Percentiles rank a stretch among this genome's conserved stretches.
phyloP scores from a whole-genome alignment of 768 basidiomycete species.

The Agaricus blazei region DNA sequence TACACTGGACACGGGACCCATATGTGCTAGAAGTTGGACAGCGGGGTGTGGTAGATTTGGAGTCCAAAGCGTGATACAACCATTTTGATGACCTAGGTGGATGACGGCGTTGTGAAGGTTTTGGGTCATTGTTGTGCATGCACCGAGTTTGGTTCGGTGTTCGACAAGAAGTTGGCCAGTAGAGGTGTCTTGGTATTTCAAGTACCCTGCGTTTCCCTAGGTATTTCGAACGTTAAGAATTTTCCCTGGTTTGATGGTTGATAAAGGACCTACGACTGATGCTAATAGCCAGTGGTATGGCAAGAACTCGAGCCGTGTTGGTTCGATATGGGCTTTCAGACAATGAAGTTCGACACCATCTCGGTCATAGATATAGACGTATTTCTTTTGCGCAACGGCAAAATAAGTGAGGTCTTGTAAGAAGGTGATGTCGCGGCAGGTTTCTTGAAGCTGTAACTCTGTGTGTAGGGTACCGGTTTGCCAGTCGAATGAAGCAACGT shows the following conservation, averaged over 20 bases:
- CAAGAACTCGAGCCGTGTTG: slow-evolving; percentile 85
- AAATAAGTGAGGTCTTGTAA: slow-evolving; percentile 90
- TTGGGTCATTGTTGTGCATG: slow-evolving; percentile 82
- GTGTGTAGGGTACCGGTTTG: slow-evolving; percentile 69
- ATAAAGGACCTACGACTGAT: slow-evolving; percentile 54
- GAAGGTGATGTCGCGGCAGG: slow-evolving; percentile 92
- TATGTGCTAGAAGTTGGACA: slow-evolving; percentile 86
- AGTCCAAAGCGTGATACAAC: slow-evolving; percentile 94
- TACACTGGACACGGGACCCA: slow-evolving; percentile 79
- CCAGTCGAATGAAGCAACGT: slow-evolving; percentile 94
- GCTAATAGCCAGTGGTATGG: slow-evolving; percentile 95
- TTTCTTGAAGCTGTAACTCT: slow-evolving; percentile 87
- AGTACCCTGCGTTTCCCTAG: slow-evolving; percentile 82
- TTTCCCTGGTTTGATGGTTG: background rate
- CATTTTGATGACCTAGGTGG: slow-evolving; percentile 92
- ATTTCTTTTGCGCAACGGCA: slow-evolving; percentile 94
- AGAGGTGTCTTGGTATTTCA: slow-evolving; percentile 97
- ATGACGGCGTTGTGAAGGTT: slow-evolving; percentile 93
- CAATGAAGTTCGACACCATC: slow-evolving; percentile 91
- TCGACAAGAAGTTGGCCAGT: slow-evolving; percentile 83
- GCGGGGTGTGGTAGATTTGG: slow-evolving; percentile 83
- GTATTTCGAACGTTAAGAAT: background rate
- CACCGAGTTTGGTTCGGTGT: slow-evolving; percentile 87
- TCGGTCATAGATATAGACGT: slow-evolving; percentile 93
- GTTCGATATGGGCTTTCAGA: slow-evolving; percentile 81